Base-by-base conservation (phyloP, 225 moss, liverwort and hornwort species). In the Straminergon stramineum region DNA sequence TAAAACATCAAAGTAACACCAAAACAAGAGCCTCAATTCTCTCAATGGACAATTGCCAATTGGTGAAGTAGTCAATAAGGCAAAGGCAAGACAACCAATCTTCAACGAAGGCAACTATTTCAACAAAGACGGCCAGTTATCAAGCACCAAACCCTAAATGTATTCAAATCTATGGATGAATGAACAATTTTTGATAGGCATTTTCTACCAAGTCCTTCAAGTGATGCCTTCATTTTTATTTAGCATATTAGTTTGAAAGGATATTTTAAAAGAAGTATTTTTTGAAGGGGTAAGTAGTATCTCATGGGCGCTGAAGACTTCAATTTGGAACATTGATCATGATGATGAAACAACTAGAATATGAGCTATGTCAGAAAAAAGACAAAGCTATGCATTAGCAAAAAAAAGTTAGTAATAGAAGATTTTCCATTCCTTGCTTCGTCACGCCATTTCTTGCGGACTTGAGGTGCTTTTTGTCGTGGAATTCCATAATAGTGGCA, bases 121-220 rank as follows among this genome's bases (percentile, higher is more conserved):
- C n/a, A 71, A 41, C 8, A 41, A 41, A 71, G 71, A 15, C 0
- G 0, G 3, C 14, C 0, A 26, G 0, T 1, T 8, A 48, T 8
- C 48, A 48, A 48, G 48, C 8, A 48, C 48, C 8, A 48, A 48
- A 48, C 48, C 10, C 18, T 10, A 45, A 28, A 45, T 0, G 0
- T 45, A 45, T 17, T 74, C 16, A 28, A 74, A 45, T 74, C 17
- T 23, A 1, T 24, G 0, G 16, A 45, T 45, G 6, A 45, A 45
- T 17, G 9, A 66, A 18, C 1, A 9, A 2, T 35, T 66, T 35
- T 67, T 9, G 5, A 43, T 0, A 0, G 0, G 10, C 10, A 43
- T 43, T 43, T 45, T 74, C 30, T 10, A 45, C 0, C 2, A 0
- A 74, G 28, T 4, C 45, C 30, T 74, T 43, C 17, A 43, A 28